Conservation (phyloP, 306 rosid genomes). For the Castanospermum australe region DNA sequence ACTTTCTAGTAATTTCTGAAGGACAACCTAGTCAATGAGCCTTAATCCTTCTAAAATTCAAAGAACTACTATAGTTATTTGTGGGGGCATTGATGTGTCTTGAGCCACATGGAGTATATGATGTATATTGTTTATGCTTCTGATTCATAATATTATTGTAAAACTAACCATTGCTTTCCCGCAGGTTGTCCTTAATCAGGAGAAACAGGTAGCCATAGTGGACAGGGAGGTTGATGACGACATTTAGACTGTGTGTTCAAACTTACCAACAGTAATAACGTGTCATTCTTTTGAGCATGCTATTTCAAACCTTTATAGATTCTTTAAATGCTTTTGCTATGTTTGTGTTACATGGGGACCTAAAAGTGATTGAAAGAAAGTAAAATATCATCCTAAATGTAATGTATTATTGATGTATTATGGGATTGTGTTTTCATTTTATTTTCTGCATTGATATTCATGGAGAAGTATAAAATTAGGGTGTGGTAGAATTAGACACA, state of each 20-base stretch:
- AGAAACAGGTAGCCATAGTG: conserved; percentile 70
- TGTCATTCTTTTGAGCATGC: conserved; percentile 27
- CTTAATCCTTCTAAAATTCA: no score
- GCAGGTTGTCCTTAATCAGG: conserved; percentile 94
- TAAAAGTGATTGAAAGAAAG: background rate
- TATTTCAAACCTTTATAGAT: background rate
- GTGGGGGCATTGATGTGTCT: no score
- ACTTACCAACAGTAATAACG: conserved; percentile 95
- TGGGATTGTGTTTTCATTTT: background rate
- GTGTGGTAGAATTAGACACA: background rate
- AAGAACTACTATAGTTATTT: no score
- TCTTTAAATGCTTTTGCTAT: background rate
- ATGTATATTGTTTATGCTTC: no score
- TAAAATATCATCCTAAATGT: background rate
- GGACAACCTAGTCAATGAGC: no score
- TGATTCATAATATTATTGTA: no score
- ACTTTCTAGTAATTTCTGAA: no score
- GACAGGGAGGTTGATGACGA: conserved; percentile 96
- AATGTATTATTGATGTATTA: background rate
- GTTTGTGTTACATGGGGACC: background rate
- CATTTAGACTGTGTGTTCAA: conserved; percentile 71
- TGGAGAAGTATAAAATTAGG: background rate
- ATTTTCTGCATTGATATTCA: background rate
- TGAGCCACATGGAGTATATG: no score
- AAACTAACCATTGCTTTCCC: conserved; percentile 53